Percentiles rank a stretch among this genome's conserved stretches.
Evolutionary conservation across 2,329 filamentous ascomycete species (phyloP).

Genomic region (Aspergillus viridinutans): DNA sequence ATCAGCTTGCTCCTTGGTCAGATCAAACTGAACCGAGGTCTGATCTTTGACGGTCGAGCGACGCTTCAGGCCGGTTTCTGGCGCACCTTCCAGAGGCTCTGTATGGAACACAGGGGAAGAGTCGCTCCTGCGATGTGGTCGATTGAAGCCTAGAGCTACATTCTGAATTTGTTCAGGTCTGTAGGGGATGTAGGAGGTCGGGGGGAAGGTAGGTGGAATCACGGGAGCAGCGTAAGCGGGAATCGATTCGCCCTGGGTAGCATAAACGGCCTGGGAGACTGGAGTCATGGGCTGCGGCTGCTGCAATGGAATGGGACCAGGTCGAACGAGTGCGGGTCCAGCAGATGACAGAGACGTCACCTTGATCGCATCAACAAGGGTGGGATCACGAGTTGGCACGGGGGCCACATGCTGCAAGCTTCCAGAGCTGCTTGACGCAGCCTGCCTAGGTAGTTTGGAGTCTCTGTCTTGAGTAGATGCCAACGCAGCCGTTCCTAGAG

Average conservation of each 20-base stretch:
- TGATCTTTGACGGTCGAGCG: slow-evolving; percentile 34
- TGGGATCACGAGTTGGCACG: slow-evolving; percentile 62
- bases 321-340: slow-evolving; percentile 40
- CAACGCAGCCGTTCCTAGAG: slow-evolving; percentile 40
- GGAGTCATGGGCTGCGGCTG: slow-evolving; percentile 77
- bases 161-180: slow-evolving; percentile 8
- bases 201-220: slow-evolving; percentile 36
- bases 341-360: slow-evolving; percentile 21
- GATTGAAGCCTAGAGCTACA: neutral
- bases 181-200: slow-evolving; percentile 16
- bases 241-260: slow-evolving; percentile 38
- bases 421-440: slow-evolving; percentile 38
- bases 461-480: slow-evolving; percentile 34
- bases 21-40: slow-evolving; percentile 53
- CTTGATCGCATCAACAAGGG: slow-evolving; percentile 54
- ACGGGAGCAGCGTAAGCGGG: slow-evolving; percentile 39
- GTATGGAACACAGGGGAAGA: slow-evolving; percentile 44
- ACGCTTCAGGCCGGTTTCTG: slow-evolving; percentile 25
- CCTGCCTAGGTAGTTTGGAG: slow-evolving; percentile 14
- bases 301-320: slow-evolving; percentile 67
- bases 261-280: slow-evolving; percentile 65
- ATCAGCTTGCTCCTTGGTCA: slow-evolving; percentile 54
- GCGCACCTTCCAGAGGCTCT: slow-evolving; percentile 21
- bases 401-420: slow-evolving; percentile 60
- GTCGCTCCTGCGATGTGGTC: slow-evolving; percentile 39